Conservation (phyloP, 768 basidiomycete species). For the Mycena maculata region DNA sequence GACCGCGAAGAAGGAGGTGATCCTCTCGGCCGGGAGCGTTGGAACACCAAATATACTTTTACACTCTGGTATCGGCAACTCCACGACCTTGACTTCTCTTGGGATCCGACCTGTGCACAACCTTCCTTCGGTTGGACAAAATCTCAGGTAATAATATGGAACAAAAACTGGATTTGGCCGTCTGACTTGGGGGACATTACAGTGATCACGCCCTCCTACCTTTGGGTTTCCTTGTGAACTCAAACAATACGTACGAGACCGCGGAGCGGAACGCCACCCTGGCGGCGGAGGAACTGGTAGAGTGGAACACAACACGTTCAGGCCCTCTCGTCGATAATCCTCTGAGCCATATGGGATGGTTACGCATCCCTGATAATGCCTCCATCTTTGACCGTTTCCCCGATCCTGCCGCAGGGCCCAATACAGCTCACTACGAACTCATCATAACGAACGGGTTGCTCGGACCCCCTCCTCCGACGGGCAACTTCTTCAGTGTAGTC, state of each 20-base stretch:
- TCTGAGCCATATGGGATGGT: slow-evolving; percentile 40
- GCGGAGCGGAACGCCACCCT: slow-evolving; percentile 38
- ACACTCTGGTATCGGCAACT: not conserved
- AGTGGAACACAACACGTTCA: slow-evolving; percentile 45
- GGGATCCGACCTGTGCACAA: not conserved
- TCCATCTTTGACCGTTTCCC: slow-evolving; percentile 34
- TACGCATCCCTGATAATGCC: slow-evolving; percentile 36
- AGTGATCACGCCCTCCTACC: slow-evolving; percentile 44
- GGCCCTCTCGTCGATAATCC: slow-evolving; percentile 44
- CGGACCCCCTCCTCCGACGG: slow-evolving; percentile 3
- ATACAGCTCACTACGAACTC: slow-evolving; percentile 43
- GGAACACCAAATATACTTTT: not conserved
- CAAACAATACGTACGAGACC: slow-evolving; percentile 41
- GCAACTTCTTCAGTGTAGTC: slow-evolving; percentile 5
- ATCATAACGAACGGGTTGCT: slow-evolving; percentile 27
- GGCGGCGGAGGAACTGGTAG: slow-evolving; percentile 36
- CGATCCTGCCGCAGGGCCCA: slow-evolving; percentile 44
- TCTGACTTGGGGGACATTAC: too few relatives aligned
- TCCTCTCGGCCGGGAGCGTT: not conserved
- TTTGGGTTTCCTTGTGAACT: slow-evolving; percentile 42
- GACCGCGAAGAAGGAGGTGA: not conserved
- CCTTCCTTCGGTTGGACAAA: slow-evolving; percentile 43
- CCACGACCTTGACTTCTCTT: not conserved
- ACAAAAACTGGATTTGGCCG: too few relatives aligned
- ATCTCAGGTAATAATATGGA: slow-evolving; percentile 33